A percentile compares a stretch with the other conserved stretches of the same genome.
phyloP scores from a whole-genome alignment of 2,329 filamentous ascomycete species.

The Phialophora verrucosa region DNA sequence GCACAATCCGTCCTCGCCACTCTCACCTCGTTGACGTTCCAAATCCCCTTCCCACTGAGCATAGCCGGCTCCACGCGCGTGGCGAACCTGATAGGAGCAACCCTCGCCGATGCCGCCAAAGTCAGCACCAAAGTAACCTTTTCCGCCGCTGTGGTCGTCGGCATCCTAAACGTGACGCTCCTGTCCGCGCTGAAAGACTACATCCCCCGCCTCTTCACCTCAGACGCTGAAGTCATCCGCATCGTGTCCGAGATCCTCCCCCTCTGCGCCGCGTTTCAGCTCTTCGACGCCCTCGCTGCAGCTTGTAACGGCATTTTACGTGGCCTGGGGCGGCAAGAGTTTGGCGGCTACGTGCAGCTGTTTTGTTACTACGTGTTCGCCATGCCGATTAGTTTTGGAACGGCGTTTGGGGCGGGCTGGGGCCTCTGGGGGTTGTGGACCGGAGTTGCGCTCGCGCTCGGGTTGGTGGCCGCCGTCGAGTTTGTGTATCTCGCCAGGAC shows the following conservation, averaged over 20 bases:
- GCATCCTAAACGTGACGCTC: constrained; percentile 76
- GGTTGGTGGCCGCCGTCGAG: constrained; percentile 62
- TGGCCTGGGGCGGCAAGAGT: constrained; percentile 84
- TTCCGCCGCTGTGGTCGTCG: constrained; percentile 70
- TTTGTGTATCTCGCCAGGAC: constrained; percentile 61
- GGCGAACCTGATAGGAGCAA: constrained; percentile 89
- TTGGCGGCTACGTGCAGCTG: constrained; percentile 88
- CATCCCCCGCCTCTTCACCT: constrained; percentile 80
- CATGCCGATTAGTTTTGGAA: constrained; percentile 79
- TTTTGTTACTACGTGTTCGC: constrained; percentile 86
- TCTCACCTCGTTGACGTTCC: constrained; percentile 79
- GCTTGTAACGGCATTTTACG: constrained; percentile 84
- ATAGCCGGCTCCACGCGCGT: constrained; percentile 88
- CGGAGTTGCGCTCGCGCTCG: constrained; percentile 74
- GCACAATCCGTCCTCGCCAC: constrained; percentile 86
- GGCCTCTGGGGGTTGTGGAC: constrained; percentile 80
- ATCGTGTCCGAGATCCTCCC: constrained; percentile 75
- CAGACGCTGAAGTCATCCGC: constrained; percentile 70
- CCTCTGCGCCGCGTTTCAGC: constrained; percentile 83
- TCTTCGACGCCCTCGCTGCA: constrained; percentile 81
- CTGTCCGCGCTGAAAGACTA: constrained; percentile 71
- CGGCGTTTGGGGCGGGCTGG: constrained; percentile 78
- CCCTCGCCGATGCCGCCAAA: constrained; percentile 78
- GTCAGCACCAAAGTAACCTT: constrained; percentile 80
- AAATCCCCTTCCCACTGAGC: constrained; percentile 88